Evolutionary conservation across 2,329 filamentous ascomycete species (phyloP), one percentile per base, ranked within the genome.

Genomic region (Sporothrix pallida): DNA sequence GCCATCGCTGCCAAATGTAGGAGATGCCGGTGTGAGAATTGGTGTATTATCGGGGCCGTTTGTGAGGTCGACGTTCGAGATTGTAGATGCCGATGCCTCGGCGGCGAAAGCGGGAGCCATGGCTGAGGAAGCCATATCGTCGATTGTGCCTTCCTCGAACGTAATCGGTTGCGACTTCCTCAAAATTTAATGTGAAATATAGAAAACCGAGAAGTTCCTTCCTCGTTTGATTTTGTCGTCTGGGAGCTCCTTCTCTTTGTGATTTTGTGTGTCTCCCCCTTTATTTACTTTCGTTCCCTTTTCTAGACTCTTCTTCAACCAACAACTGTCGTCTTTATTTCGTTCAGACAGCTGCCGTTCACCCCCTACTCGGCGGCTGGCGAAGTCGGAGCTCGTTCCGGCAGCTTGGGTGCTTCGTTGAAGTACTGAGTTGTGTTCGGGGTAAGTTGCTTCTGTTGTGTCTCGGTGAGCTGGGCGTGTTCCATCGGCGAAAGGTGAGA

Each of bases 401-500:
- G 54, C 52, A 60, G 54, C 69, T 58, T 20, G 37, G 13, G 17
- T 26, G n/a, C 42, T 67, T 44, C 15, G 20, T 13, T 8, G 12
- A 67, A 26, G 20, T 67, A 20, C 13, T 17, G 5, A 13, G 42
- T 17, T 42, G 69, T 26, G 5, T 12, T 56, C 67, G 50, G 23
- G 50, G 68, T 70, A 31, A 23, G 46, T 31, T 65, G 58, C 13
- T 42, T 23, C 42, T 63, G 20, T 20, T 48, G 48, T 9, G 46
- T 72, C 44, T 23, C 46, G 46, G n/a, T 46, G 54, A 23, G 37
- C 12, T 31, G 52, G 20, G 54, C 54, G 37, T 26, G 20, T 58
- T 58, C 37, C 69, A 71, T 71, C 44, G 54, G 56, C 42, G 23
- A 42, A 42, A 13, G 68, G 68, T 7, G 52, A 70, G 68, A 70